These are phyloP conservation scores for Porphyra umbilicalis DNA, from an alignment of 31 red algal genomes.

Conservation along the genomic window DNA sequence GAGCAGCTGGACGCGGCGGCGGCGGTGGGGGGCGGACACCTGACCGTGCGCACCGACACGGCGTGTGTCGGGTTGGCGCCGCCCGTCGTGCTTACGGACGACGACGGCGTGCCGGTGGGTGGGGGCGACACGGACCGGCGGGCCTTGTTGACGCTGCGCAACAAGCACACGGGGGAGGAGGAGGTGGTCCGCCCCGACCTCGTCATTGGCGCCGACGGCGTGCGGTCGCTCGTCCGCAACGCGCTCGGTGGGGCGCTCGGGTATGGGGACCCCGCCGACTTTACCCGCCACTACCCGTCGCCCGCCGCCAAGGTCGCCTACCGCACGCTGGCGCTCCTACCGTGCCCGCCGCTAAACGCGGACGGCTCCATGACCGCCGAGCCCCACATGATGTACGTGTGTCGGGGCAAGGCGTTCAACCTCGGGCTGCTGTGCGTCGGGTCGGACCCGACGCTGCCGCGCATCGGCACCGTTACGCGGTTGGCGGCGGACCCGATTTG, in stretches of 20 bases:
- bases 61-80: not conserved
- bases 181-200: not conserved
- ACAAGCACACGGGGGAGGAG: not conserved
- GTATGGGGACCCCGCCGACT: not conserved
- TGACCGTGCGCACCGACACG: not conserved
- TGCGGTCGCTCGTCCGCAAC: not conserved
- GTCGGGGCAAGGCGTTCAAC: slow-evolving; percentile 2
- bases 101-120: not conserved
- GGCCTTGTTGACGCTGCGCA: not conserved
- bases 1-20: not conserved
- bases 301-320: not conserved
- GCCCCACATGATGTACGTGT: not conserved
- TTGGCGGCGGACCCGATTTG: not conserved
- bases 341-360: not conserved
- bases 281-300: not conserved
- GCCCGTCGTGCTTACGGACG: not conserved
- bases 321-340: not conserved
- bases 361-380: not conserved
- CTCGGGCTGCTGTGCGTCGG: not conserved
- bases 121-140: not conserved
- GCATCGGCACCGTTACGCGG: slow-evolving; percentile 12
- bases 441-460: not conserved
- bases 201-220: not conserved
- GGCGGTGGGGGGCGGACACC: not conserved
- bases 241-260: not conserved